Evolutionary conservation across 1,284 basidiomycete species (phyloP).

Genomic region (Volvariella surrecta): DNA sequence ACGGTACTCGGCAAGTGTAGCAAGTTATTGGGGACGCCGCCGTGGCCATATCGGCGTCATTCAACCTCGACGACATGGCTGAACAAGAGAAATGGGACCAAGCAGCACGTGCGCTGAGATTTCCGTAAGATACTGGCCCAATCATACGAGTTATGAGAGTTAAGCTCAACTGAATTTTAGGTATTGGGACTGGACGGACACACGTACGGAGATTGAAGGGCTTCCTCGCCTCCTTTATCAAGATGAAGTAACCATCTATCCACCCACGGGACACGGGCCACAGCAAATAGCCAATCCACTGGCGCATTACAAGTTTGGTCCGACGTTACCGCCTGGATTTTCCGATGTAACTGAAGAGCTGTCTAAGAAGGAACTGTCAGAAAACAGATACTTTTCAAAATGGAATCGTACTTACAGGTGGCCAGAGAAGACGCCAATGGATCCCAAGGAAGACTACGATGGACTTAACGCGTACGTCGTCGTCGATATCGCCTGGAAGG

Average conservation of each 20-base stretch:
- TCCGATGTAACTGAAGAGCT: neutral
- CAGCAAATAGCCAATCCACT: neutral
- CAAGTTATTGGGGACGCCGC: conserved; percentile 1
- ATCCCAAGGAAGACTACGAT: neutral
- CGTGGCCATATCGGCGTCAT: neutral
- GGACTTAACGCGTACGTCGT: neutral
- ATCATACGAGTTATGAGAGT: neutral
- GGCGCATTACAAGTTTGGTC: neutral
- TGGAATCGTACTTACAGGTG: neutral
- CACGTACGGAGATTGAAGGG: neutral
- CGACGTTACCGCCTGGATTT: neutral
- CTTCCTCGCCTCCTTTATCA: neutral
- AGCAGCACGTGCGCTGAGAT: neutral
- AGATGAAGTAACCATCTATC: neutral
- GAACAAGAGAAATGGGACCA: neutral
- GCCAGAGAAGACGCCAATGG: neutral
- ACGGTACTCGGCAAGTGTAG: too few species aligned
- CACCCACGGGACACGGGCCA: neutral
- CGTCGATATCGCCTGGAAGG: too few species aligned
- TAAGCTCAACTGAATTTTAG: neutral
- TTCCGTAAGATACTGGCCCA: neutral
- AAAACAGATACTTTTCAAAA: neutral
- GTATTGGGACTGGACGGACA: neutral
- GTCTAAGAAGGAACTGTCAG: neutral
- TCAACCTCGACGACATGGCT: neutral